Conservation (phyloP, 2,329 filamentous ascomycete genomes). For the Rhynchosporium secalis region DNA sequence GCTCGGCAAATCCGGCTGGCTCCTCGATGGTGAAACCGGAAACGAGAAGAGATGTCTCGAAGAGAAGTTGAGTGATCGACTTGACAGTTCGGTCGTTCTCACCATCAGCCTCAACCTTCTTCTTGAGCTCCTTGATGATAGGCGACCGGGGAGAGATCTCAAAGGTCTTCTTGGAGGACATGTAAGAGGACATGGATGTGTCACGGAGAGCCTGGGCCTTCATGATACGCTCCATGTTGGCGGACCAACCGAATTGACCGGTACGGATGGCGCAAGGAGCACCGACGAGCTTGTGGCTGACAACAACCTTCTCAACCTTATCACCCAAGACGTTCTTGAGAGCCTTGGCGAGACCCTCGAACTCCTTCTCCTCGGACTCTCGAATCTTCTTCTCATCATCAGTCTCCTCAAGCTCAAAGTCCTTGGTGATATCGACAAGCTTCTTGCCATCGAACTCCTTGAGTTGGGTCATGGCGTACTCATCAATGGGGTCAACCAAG, state of each 20-base stretch:
- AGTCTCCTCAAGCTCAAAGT: constrained; percentile 99
- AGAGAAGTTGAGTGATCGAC: constrained; percentile 97
- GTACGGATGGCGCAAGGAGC: constrained; percentile 98
- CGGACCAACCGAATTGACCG: constrained; percentile 99
- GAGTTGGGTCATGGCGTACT: constrained; percentile 44
- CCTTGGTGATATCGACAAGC: constrained; percentile 99
- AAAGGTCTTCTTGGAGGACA: constrained; percentile 99
- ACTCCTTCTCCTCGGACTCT: constrained; percentile 98
- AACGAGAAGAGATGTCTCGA: constrained; percentile 97
- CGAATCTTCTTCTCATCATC: constrained; percentile 98
- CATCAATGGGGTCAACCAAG: constrained; percentile 90
- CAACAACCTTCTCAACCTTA: constrained; percentile 99
- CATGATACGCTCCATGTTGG: constrained; percentile 99
- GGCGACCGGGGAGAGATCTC: constrained; percentile 99
- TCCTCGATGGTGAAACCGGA: constrained; percentile 99
- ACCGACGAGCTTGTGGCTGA: constrained; percentile 94
- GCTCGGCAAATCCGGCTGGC: constrained; percentile 95
- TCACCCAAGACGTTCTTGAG: constrained; percentile 99
- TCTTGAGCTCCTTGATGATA: constrained; percentile 99
- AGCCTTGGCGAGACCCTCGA: constrained; percentile 87
- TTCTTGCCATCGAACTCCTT: constrained; percentile 99
- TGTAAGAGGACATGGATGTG: constrained; percentile 99
- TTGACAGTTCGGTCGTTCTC: constrained; percentile 99
- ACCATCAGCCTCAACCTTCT: constrained; percentile 96
- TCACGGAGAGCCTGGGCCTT: constrained; percentile 99